Base-by-base conservation (phyloP, 768 basidiomycete species). In the Lepiota venenata region DNA sequence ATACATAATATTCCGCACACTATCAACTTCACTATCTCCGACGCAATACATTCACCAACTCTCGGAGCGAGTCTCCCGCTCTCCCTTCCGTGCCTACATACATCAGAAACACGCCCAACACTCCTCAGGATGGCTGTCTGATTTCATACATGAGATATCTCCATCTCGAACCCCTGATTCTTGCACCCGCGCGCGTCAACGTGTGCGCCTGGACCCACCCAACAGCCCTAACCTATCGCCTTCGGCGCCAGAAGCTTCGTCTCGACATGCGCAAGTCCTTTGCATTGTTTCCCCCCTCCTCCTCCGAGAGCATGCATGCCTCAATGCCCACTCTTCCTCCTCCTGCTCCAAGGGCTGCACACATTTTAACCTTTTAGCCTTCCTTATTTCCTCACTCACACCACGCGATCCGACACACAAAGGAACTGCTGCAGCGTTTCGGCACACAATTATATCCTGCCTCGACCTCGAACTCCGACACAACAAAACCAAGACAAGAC, bases 131-230 rank as follows among this genome's bases (percentile, higher is more conserved):
- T 38, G n/a, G 49, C 49, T 32, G 16, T 15, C 29, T 50, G 49
- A 41, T 50, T 50, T 50, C 49, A 50, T 50, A 11, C 41, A 42
- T 38, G 49, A 40, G 40, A 42, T 22, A 22, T 40, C 27, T 41
- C 40, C 49, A 15, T 50, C 49, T 11, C 20, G 49, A 49, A 50
- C 20, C 12, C 39, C 40, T 25, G 18, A 15, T 9, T n/a, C n/a
- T n/a, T 42, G 16, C 20, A 11, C 20, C 40, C 38, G 40, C 49
- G n/a, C 25, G 25, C n/a, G n/a, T 41, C 37, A 50, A 41, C 49
- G 12, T 40, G 39, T 50, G 35, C 49, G 49, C 49, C 49, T 50
- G 49, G 49, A 50, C 49, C 49, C 40, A 50, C 49, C 29, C 29
- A 14, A 12, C 40, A 32, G 49, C 39, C n/a, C 40, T 32, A 50